Percentiles rank a stretch among this genome's conserved stretches.
These are phyloP conservation scores for Anisodus tanguticus DNA, from an alignment of 257 asterid species.

Conservation along the genomic window DNA sequence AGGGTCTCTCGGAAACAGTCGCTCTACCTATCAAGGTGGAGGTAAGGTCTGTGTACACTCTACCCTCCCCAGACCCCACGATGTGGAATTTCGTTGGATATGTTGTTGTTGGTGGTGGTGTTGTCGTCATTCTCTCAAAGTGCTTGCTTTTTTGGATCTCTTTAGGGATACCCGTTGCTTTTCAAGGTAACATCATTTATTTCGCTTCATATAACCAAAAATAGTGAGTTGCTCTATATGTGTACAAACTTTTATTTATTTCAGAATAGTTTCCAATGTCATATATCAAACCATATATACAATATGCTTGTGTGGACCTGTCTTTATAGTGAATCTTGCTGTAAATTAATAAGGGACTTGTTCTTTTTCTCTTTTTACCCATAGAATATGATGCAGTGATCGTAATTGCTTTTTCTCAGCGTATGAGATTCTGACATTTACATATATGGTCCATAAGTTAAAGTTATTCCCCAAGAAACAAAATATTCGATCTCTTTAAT, in stretches of 20 bases:
- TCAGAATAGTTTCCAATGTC: neutral
- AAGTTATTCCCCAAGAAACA: neutral
- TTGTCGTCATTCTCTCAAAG: no score
- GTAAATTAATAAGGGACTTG: neutral
- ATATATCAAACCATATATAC: neutral
- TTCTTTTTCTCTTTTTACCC: neutral
- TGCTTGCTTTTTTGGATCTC: no score
- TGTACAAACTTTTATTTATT: neutral
- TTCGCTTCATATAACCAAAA: neutral
- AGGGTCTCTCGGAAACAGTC: no score
- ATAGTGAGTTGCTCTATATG: neutral
- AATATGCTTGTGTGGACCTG: slow-evolving; percentile 16
- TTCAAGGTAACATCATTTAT: neutral
- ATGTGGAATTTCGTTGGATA: no score
- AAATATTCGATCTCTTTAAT: neutral
- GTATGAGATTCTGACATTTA: neutral
- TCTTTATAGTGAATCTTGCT: slow-evolving; percentile 2
- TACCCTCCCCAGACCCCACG: no score
- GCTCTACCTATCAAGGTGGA: no score
- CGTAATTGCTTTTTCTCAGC: neutral
- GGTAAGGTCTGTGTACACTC: no score
- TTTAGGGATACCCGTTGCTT: neutral
- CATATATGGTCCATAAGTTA: neutral
- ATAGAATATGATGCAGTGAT: neutral
- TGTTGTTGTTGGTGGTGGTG: no score